Evolutionary conservation across 495 filamentous ascomycete species (phyloP), one percentile per base, ranked within the genome.

Genomic region (Aspergillus mulundensis): DNA sequence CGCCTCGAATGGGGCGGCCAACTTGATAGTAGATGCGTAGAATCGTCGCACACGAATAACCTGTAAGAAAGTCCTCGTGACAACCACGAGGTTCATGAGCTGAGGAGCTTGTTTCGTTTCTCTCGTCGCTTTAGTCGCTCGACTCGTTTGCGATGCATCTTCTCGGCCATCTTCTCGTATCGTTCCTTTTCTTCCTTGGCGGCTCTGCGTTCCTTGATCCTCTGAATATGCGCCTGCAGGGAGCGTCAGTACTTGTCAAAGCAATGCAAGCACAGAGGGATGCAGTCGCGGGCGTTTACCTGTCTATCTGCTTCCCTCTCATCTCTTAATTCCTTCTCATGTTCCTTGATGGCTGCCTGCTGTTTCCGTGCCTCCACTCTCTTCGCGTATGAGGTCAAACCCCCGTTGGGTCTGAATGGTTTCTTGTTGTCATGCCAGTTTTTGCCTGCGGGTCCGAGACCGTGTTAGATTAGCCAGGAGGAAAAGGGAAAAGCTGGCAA

Each of bases 21-120:
- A 0, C 21, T 23, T n/a, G 5, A 18, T 23, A 24, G 12, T 20
- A 42, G n/a, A 28, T 32, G 14, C 7, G 7, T 7, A 32, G 4
- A 18, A 11, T 28, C n/a, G 19, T 21, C 23, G 21, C 30, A 41
- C n/a, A 28, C 15, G 19, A 11, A 21, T 6, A n/a, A 23, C n/a
- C 16, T 12, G n/a, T 21, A 2, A 1, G 14, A 19, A 59, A 53
- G 11, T 12, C 45, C 55, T 57, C 18, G 50, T 55, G 23, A 25
- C 44, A 28, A 47, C 12, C 8, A 36, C 12, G 12, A 14, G 5
- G 11, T 36, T 92, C 78, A 96, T 50, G 90, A 95, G 71, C 92
- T 96, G 63, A 97, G 71, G 63, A 95, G 74, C 77, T 97, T 97
- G 73, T 97, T 99, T 69, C 94, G 84, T 84, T 97, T 97, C 80